Percentiles rank a stretch among this genome's conserved stretches.
phyloP scores from a whole-genome alignment of 768 basidiomycete genomes.

The Serendipita sp. region DNA sequence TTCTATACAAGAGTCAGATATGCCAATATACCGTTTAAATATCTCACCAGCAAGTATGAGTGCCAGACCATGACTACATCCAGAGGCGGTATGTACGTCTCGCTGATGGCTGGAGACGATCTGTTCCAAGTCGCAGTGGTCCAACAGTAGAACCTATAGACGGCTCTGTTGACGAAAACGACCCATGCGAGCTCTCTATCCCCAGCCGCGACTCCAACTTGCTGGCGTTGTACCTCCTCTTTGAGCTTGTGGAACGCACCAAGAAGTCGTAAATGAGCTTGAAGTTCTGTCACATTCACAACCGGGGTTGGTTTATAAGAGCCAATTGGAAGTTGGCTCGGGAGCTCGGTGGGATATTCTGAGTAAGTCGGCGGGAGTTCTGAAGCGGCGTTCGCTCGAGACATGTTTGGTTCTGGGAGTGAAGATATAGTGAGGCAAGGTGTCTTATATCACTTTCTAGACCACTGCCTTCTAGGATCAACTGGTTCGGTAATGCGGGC shows the following conservation, averaged over 20 bases:
- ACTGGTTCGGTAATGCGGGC: too few species aligned
- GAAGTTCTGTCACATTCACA: neutral
- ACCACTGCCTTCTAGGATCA: too few species aligned
- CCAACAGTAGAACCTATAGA: neutral
- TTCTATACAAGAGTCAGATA: neutral
- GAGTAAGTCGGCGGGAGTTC: neutral
- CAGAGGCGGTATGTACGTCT: constrained; percentile 4
- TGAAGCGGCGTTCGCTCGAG: too few species aligned
- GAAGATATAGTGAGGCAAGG: too few species aligned
- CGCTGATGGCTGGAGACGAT: neutral
- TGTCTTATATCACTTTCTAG: too few species aligned
- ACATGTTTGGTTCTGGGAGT: too few species aligned
- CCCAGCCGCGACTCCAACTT: neutral
- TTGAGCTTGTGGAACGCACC: neutral
- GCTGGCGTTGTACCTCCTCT: neutral
- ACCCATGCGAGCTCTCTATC: neutral
- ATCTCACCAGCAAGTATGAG: constrained; percentile 6
- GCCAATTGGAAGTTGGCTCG: neutral
- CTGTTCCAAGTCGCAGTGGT: neutral
- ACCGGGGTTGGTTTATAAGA: neutral
- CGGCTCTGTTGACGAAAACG: neutral
- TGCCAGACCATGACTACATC: neutral
- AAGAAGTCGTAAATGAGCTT: neutral
- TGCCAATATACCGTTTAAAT: constrained; percentile 11
- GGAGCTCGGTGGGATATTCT: neutral